Evolutionary conservation across 495 filamentous ascomycete genomes (phyloP), one percentile per base, ranked within the genome.

Genomic region (Pyrenula massariospora): DNA sequence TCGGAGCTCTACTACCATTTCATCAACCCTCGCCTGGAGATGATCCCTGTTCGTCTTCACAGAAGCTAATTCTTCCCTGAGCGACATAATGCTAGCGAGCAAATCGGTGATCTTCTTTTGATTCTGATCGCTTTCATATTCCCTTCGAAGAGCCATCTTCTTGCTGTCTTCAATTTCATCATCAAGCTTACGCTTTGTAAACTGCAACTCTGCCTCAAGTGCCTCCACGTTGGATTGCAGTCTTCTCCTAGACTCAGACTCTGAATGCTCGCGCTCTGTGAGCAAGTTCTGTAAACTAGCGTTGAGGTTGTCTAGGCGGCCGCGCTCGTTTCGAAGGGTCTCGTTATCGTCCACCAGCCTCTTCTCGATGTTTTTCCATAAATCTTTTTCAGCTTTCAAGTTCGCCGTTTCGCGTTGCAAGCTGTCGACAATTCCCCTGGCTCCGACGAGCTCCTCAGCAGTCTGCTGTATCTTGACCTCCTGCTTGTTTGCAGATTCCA

Each of bases 21-120:
- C 92, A 59, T 94, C 86, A 12, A 95, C 88, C 52, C 90, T 78
- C 12, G 84, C 76, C 64, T 95, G 91, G 1, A 97, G 74, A 65
- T 95, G 86, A 67, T 96, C 93, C 21, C 87, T 83, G 5, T 81
- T 85, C 10, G 91, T 93, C 73, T 92, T 95, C 10, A 84, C 79
- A 10, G 84, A 84, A 52, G 88, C 82, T 56, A 91, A 78, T 64
- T 95, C 87, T 68, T 96, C 91, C 42, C 90, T 87, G 47, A 84
- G 77, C 19, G 86, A 80, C 54, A 86, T 77, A 50, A 96, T 73
- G 60, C 80, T 89, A n/a, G 82, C 74, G 22, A 87, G 82, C 22
- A 97, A 77, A 62, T 97, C 93, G 60, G 97, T 90, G 57, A 96
- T 91, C 50, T 86, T 78, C 67, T 88, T 91, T 66, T 91, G 90